phyloP scores from a whole-genome alignment of 148 eudicot genomes.

The Vaccinium darrowii region DNA sequence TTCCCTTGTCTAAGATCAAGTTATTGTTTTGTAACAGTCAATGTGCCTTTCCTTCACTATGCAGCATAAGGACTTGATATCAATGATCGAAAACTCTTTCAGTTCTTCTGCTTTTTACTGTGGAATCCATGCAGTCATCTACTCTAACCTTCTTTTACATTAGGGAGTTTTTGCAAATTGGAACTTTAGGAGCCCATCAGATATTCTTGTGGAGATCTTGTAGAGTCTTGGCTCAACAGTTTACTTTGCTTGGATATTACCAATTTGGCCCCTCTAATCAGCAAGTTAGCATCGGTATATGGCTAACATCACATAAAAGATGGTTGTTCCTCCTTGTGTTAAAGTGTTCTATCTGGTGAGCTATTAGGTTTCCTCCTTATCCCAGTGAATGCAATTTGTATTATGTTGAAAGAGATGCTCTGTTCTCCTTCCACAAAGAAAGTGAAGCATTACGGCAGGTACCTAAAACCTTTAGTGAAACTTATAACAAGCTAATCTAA shows the following conservation, averaged over 20 bases:
- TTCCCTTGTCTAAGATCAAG: background rate
- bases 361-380: constrained; percentile 57
- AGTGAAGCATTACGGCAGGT: constrained; percentile 92
- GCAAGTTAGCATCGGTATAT: constrained; percentile 45
- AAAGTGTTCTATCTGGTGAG: constrained; percentile 8
- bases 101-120: constrained; percentile 13
- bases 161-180: constrained; percentile 65
- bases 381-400: constrained; percentile 76
- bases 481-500: background rate
- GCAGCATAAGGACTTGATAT: background rate
- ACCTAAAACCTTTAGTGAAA: background rate
- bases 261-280: constrained; percentile 58
- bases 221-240: constrained; percentile 81
- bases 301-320: background rate
- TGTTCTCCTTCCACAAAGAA: constrained; percentile 87
- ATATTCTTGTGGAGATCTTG: constrained; percentile 82
- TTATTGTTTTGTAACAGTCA: background rate
- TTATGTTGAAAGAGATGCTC: constrained; percentile 89
- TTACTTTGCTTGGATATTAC: constrained; percentile 85
- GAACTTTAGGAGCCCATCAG: constrained; percentile 78
- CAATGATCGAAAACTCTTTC: background rate
- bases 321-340: background rate
- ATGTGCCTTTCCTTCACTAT: background rate
- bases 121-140: background rate
- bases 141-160: constrained; percentile 18